Evolutionary conservation across 305 asterid species (phyloP), one percentile per base, ranked within the genome.

Genomic region (Rubia balearica): DNA sequence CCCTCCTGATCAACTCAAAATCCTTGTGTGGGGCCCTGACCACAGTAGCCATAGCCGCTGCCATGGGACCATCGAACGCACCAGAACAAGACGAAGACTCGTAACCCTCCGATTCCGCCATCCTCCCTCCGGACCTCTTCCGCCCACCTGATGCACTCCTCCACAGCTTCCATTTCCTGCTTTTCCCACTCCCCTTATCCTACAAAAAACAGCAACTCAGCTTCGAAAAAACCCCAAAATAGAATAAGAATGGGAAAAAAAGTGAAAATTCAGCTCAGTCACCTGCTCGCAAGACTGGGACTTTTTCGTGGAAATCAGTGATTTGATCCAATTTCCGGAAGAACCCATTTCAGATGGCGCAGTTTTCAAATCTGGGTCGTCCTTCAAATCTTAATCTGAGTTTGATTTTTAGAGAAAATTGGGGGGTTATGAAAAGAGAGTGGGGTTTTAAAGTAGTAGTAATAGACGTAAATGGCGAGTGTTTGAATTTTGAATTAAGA

Each of bases 261-360:
- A 7, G 3, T 9, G 21, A 73, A 61, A 49, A 9, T 55, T 63
- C 17, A 65, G 74, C 87, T 81, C 71, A 6, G 36, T 36, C 9
- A 90, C 96, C 8, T 79, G 74, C 71, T 89, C 90, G 56, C 80
- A 82, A 2, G 73, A 61, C 41, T 85, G 80, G 6, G 76, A 65
- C 81, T 88, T 89, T 77, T 81, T 87, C 8, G 83, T 84, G 19
- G 83, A 78, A 61, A 93, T 84, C 21, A 93, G 73, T 22, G 98
- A 87, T 76, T 87, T 89, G 57, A 93, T 88, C 98, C 98, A 93
- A 67, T 85, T 93, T 56, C 92, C 96, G 3, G 98, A 86, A 84
- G 81, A 92, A 76, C 98, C 96, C 98, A 76, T 76, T 72, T 9
- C 7, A 56, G 30, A 43, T 1, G 12, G 0, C 9, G 43, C 8